Evolutionary conservation across 495 filamentous ascomycete species (phyloP).

Genomic region (Collariella sp.): DNA sequence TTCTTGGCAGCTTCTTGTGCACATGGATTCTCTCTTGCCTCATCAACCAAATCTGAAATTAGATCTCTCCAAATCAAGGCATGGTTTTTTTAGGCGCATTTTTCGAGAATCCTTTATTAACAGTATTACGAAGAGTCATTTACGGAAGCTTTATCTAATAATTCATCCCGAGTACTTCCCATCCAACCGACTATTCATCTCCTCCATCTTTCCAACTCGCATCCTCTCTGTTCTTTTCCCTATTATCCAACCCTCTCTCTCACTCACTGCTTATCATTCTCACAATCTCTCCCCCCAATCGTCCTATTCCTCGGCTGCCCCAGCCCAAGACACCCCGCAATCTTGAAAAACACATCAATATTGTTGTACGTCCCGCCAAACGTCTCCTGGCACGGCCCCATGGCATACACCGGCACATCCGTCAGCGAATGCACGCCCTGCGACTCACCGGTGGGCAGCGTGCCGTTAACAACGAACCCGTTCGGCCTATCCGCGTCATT

Average conservation of each 20-base stretch:
- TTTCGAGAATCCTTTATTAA: too few species aligned
- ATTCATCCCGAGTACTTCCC: too few species aligned
- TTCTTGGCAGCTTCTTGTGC: too few species aligned
- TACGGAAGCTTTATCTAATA: too few species aligned
- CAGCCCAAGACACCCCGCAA: conserved; percentile 60
- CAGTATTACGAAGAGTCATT: too few species aligned
- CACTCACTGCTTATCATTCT: background rate
- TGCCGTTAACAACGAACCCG: conserved; percentile 62
- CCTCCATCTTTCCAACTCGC: background rate
- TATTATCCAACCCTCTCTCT: background rate
- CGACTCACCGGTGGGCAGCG: conserved; percentile 45
- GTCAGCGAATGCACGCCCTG: conserved; percentile 67
- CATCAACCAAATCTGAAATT: too few species aligned
- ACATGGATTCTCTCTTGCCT: too few species aligned
- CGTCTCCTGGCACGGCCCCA: conserved; percentile 61
- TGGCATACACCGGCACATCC: conserved; percentile 65
- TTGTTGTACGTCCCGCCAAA: conserved; percentile 62
- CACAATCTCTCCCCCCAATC: background rate
- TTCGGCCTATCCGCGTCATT: conserved; percentile 53
- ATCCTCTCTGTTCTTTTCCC: background rate
- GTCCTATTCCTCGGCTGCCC: conserved; percentile 27
- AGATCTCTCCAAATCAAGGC: too few species aligned
- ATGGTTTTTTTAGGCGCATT: too few species aligned
- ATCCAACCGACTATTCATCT: background rate
- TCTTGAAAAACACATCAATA: conserved; percentile 64